Evolutionary conservation across 257 asterid species (phyloP), one percentile per base, ranked within the genome.

Genomic region (Gynochthodes officinalis): DNA sequence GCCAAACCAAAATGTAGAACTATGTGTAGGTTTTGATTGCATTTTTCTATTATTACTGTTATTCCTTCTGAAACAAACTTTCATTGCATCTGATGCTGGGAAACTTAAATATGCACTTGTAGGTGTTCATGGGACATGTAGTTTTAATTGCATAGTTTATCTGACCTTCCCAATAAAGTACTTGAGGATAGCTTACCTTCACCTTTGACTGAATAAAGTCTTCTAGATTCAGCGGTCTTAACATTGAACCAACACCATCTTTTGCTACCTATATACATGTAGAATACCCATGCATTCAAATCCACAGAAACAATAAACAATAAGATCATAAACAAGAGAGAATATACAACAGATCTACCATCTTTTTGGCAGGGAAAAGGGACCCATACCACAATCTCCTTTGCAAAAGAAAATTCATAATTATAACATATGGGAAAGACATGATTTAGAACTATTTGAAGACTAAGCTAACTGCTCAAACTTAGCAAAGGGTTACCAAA

Each of bases 161-260:
- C 14, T 32, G 44, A 67, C 39, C 8, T 30, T 14, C 42, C n/a
- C 6, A 61, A 73, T 25, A 61, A 60, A 40, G 42, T 9, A 18
- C 32, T 67, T 66, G 43, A 61, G 23, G 60, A 43, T 37, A 62
- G 76, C 70, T 78, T 86, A 92, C 99, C 99, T 94, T 94, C 42
- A 97, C 83, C 77, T 91, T 94, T 43, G 97, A 78, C 67, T 86
- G 89, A 71, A 84, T 75, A 55, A 94, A 94, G 83, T 94, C 99
- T 2, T 89, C 93, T 78, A 94, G 65, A 73, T 76, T 84, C 72
- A 91, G 96, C 0, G 92, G 87, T 77, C 99, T 73, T 53, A 87
- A 75, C 27, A 61, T 59, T 35, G 91, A 84, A 65, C 77, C 68
- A 40, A 74, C 86, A 35, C 75, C 87, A 40, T 65, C n/a, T 70